phyloP scores from a whole-genome alignment of 2,329 filamentous ascomycete genomes.

The Aureobasidium pullulans region DNA sequence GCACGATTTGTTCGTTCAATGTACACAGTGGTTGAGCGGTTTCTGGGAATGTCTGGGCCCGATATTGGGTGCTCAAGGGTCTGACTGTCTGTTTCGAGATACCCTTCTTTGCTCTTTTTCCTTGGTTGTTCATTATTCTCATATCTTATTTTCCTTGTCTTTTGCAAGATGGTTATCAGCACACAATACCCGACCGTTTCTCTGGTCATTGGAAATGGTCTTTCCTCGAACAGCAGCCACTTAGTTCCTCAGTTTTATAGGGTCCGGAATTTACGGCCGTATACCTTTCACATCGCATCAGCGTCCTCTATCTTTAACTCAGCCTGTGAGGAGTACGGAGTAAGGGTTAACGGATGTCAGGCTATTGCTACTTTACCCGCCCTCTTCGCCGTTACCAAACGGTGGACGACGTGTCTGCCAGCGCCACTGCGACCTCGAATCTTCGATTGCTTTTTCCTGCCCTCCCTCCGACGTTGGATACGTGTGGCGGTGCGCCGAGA shows the following conservation, averaged over 20 bases:
- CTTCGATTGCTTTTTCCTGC: background rate
- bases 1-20: background rate
- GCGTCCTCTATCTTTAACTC: background rate
- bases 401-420: background rate
- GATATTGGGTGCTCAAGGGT: background rate
- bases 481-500: conserved; percentile 8
- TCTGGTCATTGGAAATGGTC: background rate
- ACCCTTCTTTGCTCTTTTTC: conserved; percentile 10
- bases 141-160: background rate
- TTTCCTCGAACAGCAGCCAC: background rate
- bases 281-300: background rate
- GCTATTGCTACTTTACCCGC: background rate
- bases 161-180: background rate
- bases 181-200: conserved; percentile 10
- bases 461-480: background rate
- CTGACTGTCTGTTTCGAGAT: conserved; percentile 11
- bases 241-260: background rate
- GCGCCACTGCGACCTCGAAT: background rate
- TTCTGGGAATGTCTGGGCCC: background rate
- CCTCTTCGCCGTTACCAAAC: background rate
- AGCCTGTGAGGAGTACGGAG: background rate
- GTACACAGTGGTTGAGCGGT: background rate
- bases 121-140: background rate
- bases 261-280: conserved; percentile 8
- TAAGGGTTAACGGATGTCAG: background rate